phyloP scores from a whole-genome alignment of 78 protist genomes.

The slime mould (Dictyostelium discoideum) region dicty_2.7 NC_007090.3:1148501-1149000 shows the following conservation, averaged over 20 bases:
- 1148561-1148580: slow-evolving; percentile 2
- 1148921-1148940: not conserved
- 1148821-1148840: not conserved
- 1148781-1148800: not conserved
- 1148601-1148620: slow-evolving; percentile 8
- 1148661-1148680: not conserved
- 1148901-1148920: not conserved
- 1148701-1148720: not conserved
- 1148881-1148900: not conserved
- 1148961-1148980: not conserved
- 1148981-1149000: not conserved
- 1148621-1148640: not conserved
- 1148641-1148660: not conserved
- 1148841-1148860: not conserved
- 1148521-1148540: not conserved
- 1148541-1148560: slow-evolving; percentile 4
- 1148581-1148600: not conserved
- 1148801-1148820: not conserved
- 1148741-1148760: not conserved
- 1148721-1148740: not conserved
- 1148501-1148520: not conserved
- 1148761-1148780: not conserved
- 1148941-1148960: not conserved
- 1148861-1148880: not conserved
- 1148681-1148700: not conserved